Evolutionary conservation across 768 basidiomycete species (phyloP), one percentile per base, ranked within the genome.

Genomic region (Boletus vinaceobasis): DNA sequence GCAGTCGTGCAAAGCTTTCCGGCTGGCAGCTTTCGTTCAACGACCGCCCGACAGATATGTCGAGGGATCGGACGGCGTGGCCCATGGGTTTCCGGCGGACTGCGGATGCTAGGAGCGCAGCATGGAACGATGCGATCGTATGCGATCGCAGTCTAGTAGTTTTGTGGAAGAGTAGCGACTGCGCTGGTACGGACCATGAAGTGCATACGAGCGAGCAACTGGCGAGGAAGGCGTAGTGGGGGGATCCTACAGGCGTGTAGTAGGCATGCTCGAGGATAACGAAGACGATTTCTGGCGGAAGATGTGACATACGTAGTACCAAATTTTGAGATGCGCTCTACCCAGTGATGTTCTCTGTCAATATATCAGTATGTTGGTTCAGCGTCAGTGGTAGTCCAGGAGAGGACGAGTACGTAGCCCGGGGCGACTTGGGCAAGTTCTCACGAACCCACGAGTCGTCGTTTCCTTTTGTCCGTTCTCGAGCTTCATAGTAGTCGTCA

Each of bases 141-240:
- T 43, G 1, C 17, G 36, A 44, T 14, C n/a, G 46, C 48, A 65
- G 21, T 29, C 43, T 47, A 14, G 57, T 38, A 17, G 62, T 53
- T 49, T 58, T 57, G 35, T 42, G 61, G 56, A 73, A 72, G 46
- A 73, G 63, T 0, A 73, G 59, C 2, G 65, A 46, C 50, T 70
- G 71, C 2, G 71, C 68, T 33, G 63, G 65, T 31, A 46, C 37
- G 10, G 64, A 66, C 70, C 67, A 73, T 3, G 59, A 60, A 13
- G 46, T 58, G 43, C 65, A 67, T 14, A 71, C 67, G 38, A 67
- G 61, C 26, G 67, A 59, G 35, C 61, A 67, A 43, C 48, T 60
- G 46, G 54, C 46, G 31, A 70, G 66, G 32, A 64, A 36, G 17
- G 32, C 2, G 39, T 65, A 51, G 55, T 69, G 52, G 7, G 64